Percentiles rank a stretch among this genome's conserved stretches.
Evolutionary conservation across 1,139 yeast species (phyloP).

Genomic region (Suhomyces ambrosiae): DNA sequence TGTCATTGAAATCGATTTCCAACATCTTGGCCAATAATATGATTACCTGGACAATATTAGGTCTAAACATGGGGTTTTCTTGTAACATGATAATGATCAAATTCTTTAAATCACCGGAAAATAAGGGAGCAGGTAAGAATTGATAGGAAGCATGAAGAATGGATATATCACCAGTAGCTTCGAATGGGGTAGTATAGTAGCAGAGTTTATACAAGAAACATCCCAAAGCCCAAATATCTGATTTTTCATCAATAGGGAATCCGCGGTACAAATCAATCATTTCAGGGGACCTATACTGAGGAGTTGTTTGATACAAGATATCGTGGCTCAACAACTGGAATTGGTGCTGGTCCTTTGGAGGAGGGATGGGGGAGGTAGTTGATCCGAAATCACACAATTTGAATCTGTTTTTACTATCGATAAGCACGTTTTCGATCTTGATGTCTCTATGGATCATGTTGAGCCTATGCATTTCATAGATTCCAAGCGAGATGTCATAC

Average conservation of each 20-base stretch:
- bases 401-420: constrained; percentile 56
- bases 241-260: constrained; percentile 70
- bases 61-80: constrained; percentile 79
- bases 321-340: constrained; percentile 64
- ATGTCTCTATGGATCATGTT: constrained; percentile 72
- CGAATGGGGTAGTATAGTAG: constrained; percentile 82
- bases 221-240: constrained; percentile 86
- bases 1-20: constrained; percentile 29
- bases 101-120: constrained; percentile 65
- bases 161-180: constrained; percentile 71
- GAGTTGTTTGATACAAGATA: constrained; percentile 74
- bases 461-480: constrained; percentile 70
- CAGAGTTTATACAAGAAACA: constrained; percentile 75
- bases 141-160: constrained; percentile 67
- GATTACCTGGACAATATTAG: constrained; percentile 75
- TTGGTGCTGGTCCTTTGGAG: constrained; percentile 67
- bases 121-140: constrained; percentile 58
- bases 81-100: constrained; percentile 77
- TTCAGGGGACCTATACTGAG: constrained; percentile 81
- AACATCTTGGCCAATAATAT: constrained; percentile 40
- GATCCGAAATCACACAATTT: constrained; percentile 82
- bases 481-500: constrained; percentile 66
- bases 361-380: constrained; percentile 59
- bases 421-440: constrained; percentile 75
- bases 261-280: constrained; percentile 74